Base-by-base conservation (phyloP, 345 rosid species). In the Citrus glauca region DNA sequence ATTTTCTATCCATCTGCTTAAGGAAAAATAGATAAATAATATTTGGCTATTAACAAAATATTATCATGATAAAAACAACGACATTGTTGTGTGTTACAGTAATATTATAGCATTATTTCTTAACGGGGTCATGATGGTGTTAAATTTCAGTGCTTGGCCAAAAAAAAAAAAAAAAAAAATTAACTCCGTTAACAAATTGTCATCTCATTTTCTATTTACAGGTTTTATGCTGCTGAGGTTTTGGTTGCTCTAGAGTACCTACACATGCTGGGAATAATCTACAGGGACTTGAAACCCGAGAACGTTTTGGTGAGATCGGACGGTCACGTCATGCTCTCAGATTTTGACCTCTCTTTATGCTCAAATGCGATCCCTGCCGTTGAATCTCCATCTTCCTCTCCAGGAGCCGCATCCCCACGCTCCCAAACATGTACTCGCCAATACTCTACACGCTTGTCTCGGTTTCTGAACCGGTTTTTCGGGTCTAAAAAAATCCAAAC, bases 251-350 rank as follows among this genome's bases (percentile, higher is more conserved):
- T 96, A 14, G 99, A 96, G 87, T 96, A 96, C 84, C 91, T 96
- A 30, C 99, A 94, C 90, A 91, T 93, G 98, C 72, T 95, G 11
- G 99, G 99, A 25, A 90, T 95, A 55, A 86, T 95, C 82, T 95
- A 95, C 94, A 88, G 99, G 78, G 99, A 95, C 84, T 80, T 95
- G 22, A 95, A 95, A 85, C 98, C 99, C 38, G 98, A 95, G 81
- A 95, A 95, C 69, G 94, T 95, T 69, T 78, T 95, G 50, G 93
- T 95, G 77, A 85, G 93, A 87, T 90, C 95, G 1, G 97, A 95
- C 85, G 99, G 99, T 87, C 99, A 95, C 88, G 92, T 95, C 87
- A 95, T 95, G 99, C 92, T 95, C 81, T 91, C 98, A 9, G 99
- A 95, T 64, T 95, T 95, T 77, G 99, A 95, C 80, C 94, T 95